These are phyloP conservation scores for Plenodomus lindquistii DNA, from an alignment of 2,329 filamentous ascomycete genomes.

Conservation along the genomic window DNA sequence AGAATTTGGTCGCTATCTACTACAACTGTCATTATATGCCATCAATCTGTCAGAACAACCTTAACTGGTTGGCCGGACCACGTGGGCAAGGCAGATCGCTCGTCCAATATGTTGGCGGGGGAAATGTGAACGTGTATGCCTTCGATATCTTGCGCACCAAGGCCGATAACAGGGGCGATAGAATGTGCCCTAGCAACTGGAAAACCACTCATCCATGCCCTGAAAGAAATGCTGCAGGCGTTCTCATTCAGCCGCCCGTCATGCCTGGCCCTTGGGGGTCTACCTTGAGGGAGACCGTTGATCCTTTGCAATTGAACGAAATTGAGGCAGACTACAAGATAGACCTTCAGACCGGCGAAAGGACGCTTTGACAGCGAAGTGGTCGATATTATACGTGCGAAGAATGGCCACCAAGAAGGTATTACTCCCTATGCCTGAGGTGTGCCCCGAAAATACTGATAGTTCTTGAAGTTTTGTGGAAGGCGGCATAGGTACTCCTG, in stretches of 20 bases:
- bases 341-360: neutral
- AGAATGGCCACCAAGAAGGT: constrained; percentile 7
- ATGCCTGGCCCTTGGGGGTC: constrained; percentile 4
- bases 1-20: constrained; percentile 1
- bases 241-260: constrained; percentile 4
- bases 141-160: constrained; percentile 3
- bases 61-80: constrained; percentile 2
- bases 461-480: constrained; percentile 6
- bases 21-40: constrained; percentile 10
- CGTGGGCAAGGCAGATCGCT: neutral
- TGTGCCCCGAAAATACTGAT: neutral
- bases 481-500: constrained; percentile 5
- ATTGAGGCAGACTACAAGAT: constrained; percentile 3
- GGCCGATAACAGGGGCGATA: constrained; percentile 1
- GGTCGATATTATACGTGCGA: constrained; percentile 6
- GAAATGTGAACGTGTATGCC: constrained; percentile 1
- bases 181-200: constrained; percentile 2
- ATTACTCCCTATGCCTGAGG: neutral
- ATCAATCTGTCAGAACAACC: constrained; percentile 8
- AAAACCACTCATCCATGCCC: neutral
- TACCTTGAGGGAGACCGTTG: constrained; percentile 1
- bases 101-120: constrained; percentile 1
- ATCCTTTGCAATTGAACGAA: constrained; percentile 6
- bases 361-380: constrained; percentile 1
- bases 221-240: constrained; percentile 1